These are phyloP conservation scores for Hypoxylon perforatum DNA, from an alignment of 495 filamentous ascomycete genomes.

Conservation along the genomic window DNA sequence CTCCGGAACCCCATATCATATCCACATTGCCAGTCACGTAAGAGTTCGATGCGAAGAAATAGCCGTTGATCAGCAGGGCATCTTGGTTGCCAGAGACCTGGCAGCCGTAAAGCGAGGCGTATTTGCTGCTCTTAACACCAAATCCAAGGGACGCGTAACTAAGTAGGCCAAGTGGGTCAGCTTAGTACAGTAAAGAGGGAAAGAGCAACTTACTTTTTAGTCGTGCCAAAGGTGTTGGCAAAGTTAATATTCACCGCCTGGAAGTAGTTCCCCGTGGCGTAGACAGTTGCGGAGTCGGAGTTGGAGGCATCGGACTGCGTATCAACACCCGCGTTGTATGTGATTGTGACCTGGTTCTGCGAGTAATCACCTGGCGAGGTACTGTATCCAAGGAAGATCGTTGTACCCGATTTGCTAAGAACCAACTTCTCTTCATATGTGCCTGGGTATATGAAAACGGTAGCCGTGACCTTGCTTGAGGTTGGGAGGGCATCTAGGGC, in stretches of 20 bases:
- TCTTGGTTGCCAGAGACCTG: not conserved
- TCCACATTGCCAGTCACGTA: not conserved
- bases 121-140: not conserved
- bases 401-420: slow-evolving; percentile 58
- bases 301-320: slow-evolving; percentile 52
- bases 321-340: slow-evolving; percentile 41
- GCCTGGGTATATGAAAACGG: slow-evolving; percentile 71
- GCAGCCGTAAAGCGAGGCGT: not conserved
- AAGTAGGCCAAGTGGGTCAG: no score
- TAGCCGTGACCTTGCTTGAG: slow-evolving; percentile 53
- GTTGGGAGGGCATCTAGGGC: slow-evolving; percentile 66
- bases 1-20: not conserved
- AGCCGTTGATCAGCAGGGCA: not conserved
- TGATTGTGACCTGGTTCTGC: slow-evolving; percentile 68
- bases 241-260: slow-evolving; percentile 72
- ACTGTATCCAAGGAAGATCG: slow-evolving; percentile 67
- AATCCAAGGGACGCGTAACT: not conserved
- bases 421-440: slow-evolving; percentile 66
- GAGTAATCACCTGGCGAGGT: slow-evolving; percentile 67
- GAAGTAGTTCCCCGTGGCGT: slow-evolving; percentile 60
- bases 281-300: slow-evolving; percentile 63
- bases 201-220: not conserved
- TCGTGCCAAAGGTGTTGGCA: slow-evolving; percentile 61
- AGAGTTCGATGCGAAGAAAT: not conserved
- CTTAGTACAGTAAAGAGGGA: no score